Conservation (phyloP, 169 alveolate species). For the Sarcocystis neurona region DNA sequence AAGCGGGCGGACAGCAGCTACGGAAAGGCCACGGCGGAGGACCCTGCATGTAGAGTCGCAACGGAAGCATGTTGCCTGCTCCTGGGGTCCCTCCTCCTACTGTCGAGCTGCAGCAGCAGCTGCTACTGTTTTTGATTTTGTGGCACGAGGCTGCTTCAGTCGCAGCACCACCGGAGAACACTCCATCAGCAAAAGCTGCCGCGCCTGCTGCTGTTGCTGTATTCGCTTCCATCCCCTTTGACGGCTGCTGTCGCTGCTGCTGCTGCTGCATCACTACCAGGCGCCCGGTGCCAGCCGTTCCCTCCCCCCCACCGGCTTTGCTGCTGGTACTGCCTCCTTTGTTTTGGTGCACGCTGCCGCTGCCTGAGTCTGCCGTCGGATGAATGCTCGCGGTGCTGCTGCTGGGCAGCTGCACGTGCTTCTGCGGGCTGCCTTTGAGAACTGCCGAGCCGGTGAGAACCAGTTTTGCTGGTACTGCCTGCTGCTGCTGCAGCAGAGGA, state of each 20-base stretch:
- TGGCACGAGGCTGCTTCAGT: no score
- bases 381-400: no score
- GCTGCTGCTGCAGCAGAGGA: neutral
- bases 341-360: neutral
- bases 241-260: slow-evolving; percentile 9
- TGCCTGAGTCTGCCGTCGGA: neutral
- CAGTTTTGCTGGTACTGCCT: neutral
- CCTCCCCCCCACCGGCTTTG: neutral
- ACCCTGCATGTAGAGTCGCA: slow-evolving; percentile 34
- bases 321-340: neutral
- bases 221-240: neutral
- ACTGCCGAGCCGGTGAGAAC: no score
- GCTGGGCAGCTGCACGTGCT: no score
- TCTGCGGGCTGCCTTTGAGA: no score
- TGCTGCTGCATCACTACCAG: neutral
- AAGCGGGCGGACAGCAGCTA: slow-evolving; percentile 18
- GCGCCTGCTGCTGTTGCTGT: neutral
- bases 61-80: no score
- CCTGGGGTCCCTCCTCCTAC: slow-evolving; percentile 6
- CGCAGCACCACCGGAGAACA: no score
- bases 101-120: slow-evolving; percentile 29
- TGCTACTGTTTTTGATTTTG: slow-evolving; percentile 8
- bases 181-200: slow-evolving; percentile 1
- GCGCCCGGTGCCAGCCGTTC: slow-evolving; percentile 3
- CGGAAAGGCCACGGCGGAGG: slow-evolving; percentile 37